phyloP scores from a whole-genome alignment of 2,329 filamentous ascomycete species.

The Cladosporium sp. region DNA sequence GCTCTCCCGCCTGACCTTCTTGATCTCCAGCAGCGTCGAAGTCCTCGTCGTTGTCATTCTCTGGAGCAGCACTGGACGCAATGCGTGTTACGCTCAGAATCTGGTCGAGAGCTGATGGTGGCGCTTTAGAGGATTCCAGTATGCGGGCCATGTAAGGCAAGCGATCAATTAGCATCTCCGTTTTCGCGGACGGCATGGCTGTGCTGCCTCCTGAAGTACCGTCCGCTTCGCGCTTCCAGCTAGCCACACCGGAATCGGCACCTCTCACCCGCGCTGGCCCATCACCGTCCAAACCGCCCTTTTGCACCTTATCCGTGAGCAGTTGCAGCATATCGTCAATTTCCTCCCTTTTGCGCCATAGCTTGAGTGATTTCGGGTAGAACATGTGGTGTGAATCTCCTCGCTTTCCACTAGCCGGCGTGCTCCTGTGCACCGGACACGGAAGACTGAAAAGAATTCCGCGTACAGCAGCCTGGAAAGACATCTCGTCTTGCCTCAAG shows the following conservation, averaged over 20 bases:
- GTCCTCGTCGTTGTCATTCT: slow-evolving; percentile 16
- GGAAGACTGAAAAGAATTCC: slow-evolving; percentile 82
- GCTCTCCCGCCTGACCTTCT: background rate
- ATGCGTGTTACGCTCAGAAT: slow-evolving; percentile 62
- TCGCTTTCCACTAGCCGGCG: slow-evolving; percentile 29
- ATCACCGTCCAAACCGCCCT: slow-evolving; percentile 21
- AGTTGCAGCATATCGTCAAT: slow-evolving; percentile 66
- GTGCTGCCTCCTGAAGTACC: background rate
- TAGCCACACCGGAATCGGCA: background rate
- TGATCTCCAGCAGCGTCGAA: background rate
- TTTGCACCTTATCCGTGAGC: slow-evolving; percentile 56
- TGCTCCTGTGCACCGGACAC: slow-evolving; percentile 65
- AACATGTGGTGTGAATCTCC: slow-evolving; percentile 79
- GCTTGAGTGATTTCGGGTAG: slow-evolving; percentile 74
- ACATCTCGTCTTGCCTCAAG: slow-evolving; percentile 86
- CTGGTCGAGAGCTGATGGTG: slow-evolving; percentile 46
- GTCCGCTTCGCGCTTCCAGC: slow-evolving; percentile 8
- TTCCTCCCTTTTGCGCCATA: slow-evolving; percentile 81
- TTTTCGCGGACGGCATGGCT: slow-evolving; percentile 44
- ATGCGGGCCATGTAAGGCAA: slow-evolving; percentile 80
- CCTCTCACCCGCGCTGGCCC: too few species aligned
- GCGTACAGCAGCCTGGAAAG: slow-evolving; percentile 82
- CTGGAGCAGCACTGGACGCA: slow-evolving; percentile 18
- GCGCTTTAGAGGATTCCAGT: slow-evolving; percentile 21
- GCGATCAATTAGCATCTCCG: slow-evolving; percentile 74